A percentile compares a stretch with the other conserved stretches of the same genome.
Conservation (phyloP, 2,329 filamentous ascomycete species). For the Stagonosporopsis vannaccii region DNA sequence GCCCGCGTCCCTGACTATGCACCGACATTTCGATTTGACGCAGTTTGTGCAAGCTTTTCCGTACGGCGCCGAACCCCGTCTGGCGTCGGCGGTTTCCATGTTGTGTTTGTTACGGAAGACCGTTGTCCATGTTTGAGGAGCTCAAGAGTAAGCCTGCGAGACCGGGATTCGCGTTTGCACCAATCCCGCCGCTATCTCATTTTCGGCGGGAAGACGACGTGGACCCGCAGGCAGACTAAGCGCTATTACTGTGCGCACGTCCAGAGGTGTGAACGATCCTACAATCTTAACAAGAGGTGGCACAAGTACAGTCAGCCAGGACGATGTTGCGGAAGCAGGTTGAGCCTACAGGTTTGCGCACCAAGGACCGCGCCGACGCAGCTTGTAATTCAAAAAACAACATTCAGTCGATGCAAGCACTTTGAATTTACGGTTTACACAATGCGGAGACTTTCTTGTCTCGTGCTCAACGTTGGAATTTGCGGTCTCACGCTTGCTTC, state of each 20-base stretch:
- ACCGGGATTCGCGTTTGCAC: constrained; percentile 8
- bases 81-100: constrained; percentile 29
- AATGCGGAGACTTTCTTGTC: too few relatives aligned
- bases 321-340: too few relatives aligned
- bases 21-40: constrained; percentile 36
- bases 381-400: too few relatives aligned
- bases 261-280: too few relatives aligned
- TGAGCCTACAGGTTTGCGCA: too few relatives aligned
- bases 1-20: constrained; percentile 24
- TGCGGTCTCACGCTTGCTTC: neutral
- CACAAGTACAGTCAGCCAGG: too few relatives aligned
- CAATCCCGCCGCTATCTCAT: constrained; percentile 7
- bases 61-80: constrained; percentile 29
- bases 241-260: neutral
- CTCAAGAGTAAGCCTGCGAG: constrained; percentile 1
- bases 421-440: too few relatives aligned
- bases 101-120: neutral
- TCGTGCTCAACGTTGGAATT: too few relatives aligned
- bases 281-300: too few relatives aligned
- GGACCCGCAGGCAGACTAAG: neutral
- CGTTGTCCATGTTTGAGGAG: neutral
- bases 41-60: constrained; percentile 38
- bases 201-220: neutral
- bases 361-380: too few relatives aligned
- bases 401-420: too few relatives aligned